Evolutionary conservation across 805 yeast genomes (phyloP).

Genomic region (Saturnispora diversa): DNA sequence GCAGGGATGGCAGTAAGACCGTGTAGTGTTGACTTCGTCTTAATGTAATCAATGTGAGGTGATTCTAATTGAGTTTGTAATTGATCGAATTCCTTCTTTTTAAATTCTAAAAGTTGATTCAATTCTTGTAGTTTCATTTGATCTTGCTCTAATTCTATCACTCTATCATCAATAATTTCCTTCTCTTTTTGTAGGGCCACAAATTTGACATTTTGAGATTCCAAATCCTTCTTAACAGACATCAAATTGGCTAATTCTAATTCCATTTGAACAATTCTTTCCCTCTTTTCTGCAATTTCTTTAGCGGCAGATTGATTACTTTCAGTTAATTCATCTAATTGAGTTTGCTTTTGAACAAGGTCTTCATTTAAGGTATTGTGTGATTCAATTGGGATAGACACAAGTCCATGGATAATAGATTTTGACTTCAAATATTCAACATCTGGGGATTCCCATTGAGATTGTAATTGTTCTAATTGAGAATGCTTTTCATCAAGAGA

Average conservation of each 20-base stretch:
- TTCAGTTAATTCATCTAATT: slow-evolving; percentile 3
- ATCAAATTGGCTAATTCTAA: slow-evolving; percentile 6
- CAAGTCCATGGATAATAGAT: slow-evolving; percentile 24
- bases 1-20: slow-evolving; percentile 25
- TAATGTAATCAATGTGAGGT: slow-evolving; percentile 20
- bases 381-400: slow-evolving; percentile 20
- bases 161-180: not conserved
- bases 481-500: not conserved
- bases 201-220: not conserved
- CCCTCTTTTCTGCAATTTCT: slow-evolving; percentile 6
- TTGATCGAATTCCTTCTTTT: slow-evolving; percentile 5
- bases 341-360: not conserved
- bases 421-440: slow-evolving; percentile 25
- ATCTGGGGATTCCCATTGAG: slow-evolving; percentile 25
- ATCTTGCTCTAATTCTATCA: not conserved
- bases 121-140: not conserved
- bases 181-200: slow-evolving; percentile 3
- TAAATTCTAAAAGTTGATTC: not conserved
- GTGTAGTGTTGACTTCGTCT: slow-evolving; percentile 23
- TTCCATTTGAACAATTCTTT: slow-evolving; percentile 6
- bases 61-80: slow-evolving; percentile 7
- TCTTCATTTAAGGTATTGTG: slow-evolving; percentile 14
- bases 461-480: not conserved
- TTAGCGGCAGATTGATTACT: not conserved
- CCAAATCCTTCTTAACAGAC: not conserved